Base-by-base conservation (phyloP, 1,139 yeast species). In the Diutina sp. region DNA sequence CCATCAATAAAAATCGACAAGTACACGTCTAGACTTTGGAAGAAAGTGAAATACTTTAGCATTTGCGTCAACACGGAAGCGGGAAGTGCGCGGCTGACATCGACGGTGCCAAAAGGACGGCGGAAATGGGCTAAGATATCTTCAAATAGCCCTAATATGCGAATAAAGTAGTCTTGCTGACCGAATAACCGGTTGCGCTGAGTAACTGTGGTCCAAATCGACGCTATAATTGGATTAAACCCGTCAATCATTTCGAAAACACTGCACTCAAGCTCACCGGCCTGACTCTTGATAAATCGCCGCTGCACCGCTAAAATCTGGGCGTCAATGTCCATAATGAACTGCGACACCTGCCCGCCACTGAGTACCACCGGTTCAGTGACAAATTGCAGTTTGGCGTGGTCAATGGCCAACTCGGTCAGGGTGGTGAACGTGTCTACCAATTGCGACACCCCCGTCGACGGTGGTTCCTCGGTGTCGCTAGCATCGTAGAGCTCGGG, bases 111-210 rank as follows among this genome's bases (percentile, higher is more conserved):
- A 32, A 50, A 50, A 11, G 57, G 59, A 18, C 59, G 41, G 1
- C 55, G 48, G 30, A 79, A 83, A 64, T 78, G 80, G 32, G 69
- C 72, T 30, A 81, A 58, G 62, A 79, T 86, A 61, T 86, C 93
- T 55, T 84, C 81, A 56, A 85, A 66, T 61, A 85, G 91, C 53
- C 86, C 88, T 58, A 87, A 73, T 4, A 87, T 75, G 58, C 78
- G 78, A 45, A 87, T 72, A 29, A 85, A 69, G 61, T 84, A 86
- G 57, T 82, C 82, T 0, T 74, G 72, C 66, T 85, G 91, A 0
- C 87, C 87, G 64, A 77, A 79, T 28, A 72, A 59, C 60, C 66
- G 56, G 54, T 62, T 64, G 52, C 64, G 56, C 46, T 58, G 58
- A 54, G 55, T 63, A 46, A 59, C 66, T 59, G 61, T 69, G 47